Evolutionary conservation across 2,329 filamentous ascomycete genomes (phyloP).

Genomic region (Fusarium sp.): DNA sequence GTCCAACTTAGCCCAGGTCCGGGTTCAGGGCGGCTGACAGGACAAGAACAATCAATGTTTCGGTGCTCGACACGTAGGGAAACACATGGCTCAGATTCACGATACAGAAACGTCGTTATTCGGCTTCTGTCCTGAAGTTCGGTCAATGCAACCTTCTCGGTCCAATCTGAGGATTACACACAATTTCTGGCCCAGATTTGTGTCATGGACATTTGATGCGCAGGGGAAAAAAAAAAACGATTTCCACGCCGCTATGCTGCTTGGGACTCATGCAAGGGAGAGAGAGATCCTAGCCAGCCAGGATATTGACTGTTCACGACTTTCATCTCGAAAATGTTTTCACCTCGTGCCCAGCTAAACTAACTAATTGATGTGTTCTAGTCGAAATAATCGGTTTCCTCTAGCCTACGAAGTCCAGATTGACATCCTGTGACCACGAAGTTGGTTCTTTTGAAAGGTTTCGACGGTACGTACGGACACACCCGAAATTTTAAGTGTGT

Average conservation of each 20-base stretch:
- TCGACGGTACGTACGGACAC: slow-evolving; percentile 25
- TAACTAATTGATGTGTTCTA: slow-evolving; percentile 36
- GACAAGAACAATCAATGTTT: slow-evolving; percentile 33
- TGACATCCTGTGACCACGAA: slow-evolving; percentile 34
- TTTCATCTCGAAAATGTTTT: slow-evolving; percentile 31
- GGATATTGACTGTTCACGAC: slow-evolving; percentile 31
- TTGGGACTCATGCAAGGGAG: slow-evolving; percentile 38
- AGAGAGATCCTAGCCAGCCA: slow-evolving; percentile 26
- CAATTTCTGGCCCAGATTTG: background rate
- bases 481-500: slow-evolving; percentile 17
- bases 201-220: slow-evolving; percentile 17
- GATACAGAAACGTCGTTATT: slow-evolving; percentile 9
- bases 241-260: slow-evolving; percentile 27
- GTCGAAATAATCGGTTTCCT: slow-evolving; percentile 18
- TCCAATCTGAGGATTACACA: background rate
- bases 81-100: slow-evolving; percentile 21
- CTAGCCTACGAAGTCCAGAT: slow-evolving; percentile 13
- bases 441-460: slow-evolving; percentile 12
- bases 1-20: slow-evolving; percentile 16
- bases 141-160: slow-evolving; percentile 5
- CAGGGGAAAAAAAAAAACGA: slow-evolving; percentile 8
- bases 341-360: slow-evolving; percentile 27
- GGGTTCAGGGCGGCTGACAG: slow-evolving; percentile 36
- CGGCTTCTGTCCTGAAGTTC: background rate
- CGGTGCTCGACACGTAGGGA: slow-evolving; percentile 32